Conservation (phyloP, 2,329 filamentous ascomycete species). For the Periconia sp. region DNA sequence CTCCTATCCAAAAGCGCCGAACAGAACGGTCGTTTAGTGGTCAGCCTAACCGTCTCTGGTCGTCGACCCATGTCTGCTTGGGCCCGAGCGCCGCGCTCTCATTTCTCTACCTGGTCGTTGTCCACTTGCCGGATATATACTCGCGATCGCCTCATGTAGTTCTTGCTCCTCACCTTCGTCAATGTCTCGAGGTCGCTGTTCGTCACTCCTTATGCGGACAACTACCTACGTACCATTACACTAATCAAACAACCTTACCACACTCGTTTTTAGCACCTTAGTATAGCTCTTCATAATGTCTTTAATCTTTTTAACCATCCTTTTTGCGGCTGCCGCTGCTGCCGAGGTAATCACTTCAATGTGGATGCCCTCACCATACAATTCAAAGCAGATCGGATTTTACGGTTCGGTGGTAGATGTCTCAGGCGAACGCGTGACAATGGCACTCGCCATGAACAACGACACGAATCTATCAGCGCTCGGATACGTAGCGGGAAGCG, state of each 20-base stretch:
- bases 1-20: too few relatives aligned
- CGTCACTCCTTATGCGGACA: slow-evolving; percentile 12
- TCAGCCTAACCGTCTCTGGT: slow-evolving; percentile 5
- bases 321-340: slow-evolving; percentile 27
- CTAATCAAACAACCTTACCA: slow-evolving; percentile 1
- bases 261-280: slow-evolving; percentile 4
- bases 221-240: slow-evolving; percentile 3
- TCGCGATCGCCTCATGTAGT: slow-evolving; percentile 7
- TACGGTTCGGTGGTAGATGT: slow-evolving; percentile 29
- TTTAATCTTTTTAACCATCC: slow-evolving; percentile 23
- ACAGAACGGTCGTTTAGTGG: slow-evolving; percentile 2
- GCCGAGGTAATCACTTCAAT: slow-evolving; percentile 36
- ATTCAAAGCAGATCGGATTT: slow-evolving; percentile 16
- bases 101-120: not conserved
- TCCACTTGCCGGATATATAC: slow-evolving; percentile 13
- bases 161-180: slow-evolving; percentile 5
- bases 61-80: too few relatives aligned
- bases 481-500: slow-evolving; percentile 4
- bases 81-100: not conserved
- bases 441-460: slow-evolving; percentile 16
- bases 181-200: slow-evolving; percentile 7
- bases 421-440: slow-evolving; percentile 24
- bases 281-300: slow-evolving; percentile 25
- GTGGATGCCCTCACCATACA: slow-evolving; percentile 27
- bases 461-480: slow-evolving; percentile 3